Evolutionary conservation across 225 moss, liverwort and hornwort genomes (phyloP).

Genomic region (Anthoceros angustus): DNA sequence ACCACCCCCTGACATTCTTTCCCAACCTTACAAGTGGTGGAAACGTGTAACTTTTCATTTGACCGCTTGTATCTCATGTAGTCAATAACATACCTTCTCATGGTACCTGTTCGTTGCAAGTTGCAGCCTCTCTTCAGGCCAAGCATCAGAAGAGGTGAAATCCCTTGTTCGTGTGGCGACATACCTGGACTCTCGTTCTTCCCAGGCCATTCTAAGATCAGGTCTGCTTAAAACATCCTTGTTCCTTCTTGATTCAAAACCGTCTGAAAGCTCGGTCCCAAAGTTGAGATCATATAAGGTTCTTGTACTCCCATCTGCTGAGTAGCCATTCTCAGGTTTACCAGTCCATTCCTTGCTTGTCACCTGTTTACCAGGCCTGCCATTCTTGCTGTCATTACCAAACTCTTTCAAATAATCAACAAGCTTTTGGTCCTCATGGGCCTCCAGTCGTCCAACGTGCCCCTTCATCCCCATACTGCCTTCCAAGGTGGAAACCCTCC

Average conservation of each 20-base stretch:
- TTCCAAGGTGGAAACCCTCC: no score
- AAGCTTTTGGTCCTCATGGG: background rate
- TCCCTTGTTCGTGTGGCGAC: background rate
- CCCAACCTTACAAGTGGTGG: background rate
- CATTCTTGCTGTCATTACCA: background rate
- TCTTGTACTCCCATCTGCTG: background rate
- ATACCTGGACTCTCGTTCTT: background rate
- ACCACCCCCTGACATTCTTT: background rate
- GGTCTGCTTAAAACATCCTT: background rate
- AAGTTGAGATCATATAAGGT: background rate
- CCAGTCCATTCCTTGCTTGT: background rate
- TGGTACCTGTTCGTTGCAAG: background rate
- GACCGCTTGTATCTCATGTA: background rate
- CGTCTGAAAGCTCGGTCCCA: background rate
- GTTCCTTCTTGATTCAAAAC: background rate
- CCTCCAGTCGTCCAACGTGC: background rate
- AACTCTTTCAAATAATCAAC: background rate
- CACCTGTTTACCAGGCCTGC: background rate
- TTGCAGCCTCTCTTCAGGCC: background rate
- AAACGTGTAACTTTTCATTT: background rate
- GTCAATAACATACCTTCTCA: constrained; percentile 2
- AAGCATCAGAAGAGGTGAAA: background rate
- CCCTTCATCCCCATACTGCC: background rate
- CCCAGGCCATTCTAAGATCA: background rate
- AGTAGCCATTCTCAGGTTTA: background rate